Conservation (phyloP, 495 filamentous ascomycete genomes). For the Trichoderma parareesei region DNA sequence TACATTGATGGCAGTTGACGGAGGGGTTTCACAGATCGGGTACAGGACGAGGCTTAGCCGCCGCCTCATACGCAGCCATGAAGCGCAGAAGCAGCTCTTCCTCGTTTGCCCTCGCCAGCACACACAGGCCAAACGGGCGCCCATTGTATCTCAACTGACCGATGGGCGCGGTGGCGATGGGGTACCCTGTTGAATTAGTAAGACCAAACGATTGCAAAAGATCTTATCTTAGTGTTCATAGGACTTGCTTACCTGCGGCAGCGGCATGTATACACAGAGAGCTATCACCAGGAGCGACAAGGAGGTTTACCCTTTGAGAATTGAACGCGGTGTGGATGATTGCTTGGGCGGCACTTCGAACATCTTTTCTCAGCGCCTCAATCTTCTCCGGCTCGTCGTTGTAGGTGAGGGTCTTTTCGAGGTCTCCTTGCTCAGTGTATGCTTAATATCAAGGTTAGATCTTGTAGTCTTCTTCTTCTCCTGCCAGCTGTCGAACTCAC, state of each 20-base stretch:
- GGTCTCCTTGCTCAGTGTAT: slow-evolving; percentile 19
- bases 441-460: slow-evolving; percentile 10
- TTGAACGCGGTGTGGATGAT: slow-evolving; percentile 18
- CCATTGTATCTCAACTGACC: slow-evolving; percentile 26
- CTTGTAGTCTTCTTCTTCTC: background rate
- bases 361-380: background rate
- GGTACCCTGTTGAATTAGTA: slow-evolving; percentile 20
- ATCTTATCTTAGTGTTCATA: slow-evolving; percentile 2
- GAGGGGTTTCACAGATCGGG: slow-evolving; percentile 1
- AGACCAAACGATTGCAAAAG: background rate
- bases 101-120: slow-evolving; percentile 19
- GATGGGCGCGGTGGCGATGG: slow-evolving; percentile 27
- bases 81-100: slow-evolving; percentile 24
- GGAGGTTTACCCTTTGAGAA: slow-evolving; percentile 20
- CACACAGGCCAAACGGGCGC: slow-evolving; percentile 27
- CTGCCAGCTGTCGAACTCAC: slow-evolving; percentile 12
- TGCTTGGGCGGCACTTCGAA: background rate
- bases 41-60: slow-evolving; percentile 19
- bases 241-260: slow-evolving; percentile 19
- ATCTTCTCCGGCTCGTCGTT: slow-evolving; percentile 15
- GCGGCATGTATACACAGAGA: slow-evolving; percentile 24
- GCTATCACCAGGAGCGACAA: slow-evolving; percentile 25
- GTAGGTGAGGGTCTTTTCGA: slow-evolving; percentile 19
- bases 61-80: slow-evolving; percentile 21
- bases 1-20: background rate